Evolutionary conservation across 192 early-diverging fungal genomes (phyloP).

Genomic region (Coemansia aciculifera): DNA sequence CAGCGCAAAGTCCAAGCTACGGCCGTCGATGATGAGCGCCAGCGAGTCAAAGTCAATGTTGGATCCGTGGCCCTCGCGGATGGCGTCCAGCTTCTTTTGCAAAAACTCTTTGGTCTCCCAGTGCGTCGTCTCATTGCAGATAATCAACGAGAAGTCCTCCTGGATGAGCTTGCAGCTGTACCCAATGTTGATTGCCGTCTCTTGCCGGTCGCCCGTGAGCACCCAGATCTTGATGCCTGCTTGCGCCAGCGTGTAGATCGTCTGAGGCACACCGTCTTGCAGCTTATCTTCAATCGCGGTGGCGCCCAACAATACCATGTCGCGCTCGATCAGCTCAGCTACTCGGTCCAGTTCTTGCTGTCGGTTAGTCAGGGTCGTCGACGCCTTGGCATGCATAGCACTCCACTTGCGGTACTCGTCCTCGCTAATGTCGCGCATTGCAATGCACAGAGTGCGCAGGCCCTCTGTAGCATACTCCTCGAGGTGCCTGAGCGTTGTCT

Average conservation of each 20-base stretch:
- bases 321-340: slow-evolving; percentile 77
- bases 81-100: slow-evolving; percentile 84
- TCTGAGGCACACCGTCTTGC: slow-evolving; percentile 95
- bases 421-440: slow-evolving; percentile 69
- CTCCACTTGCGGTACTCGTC: slow-evolving; percentile 73
- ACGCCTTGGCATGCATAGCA: slow-evolving; percentile 69
- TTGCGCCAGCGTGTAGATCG: slow-evolving; percentile 76
- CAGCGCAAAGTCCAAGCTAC: slow-evolving; percentile 76
- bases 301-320: slow-evolving; percentile 81
- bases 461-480: slow-evolving; percentile 79
- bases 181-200: slow-evolving; percentile 98
- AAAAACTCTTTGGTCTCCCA: slow-evolving; percentile 92
- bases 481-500: slow-evolving; percentile 71
- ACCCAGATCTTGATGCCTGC: slow-evolving; percentile 97
- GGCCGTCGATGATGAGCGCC: slow-evolving; percentile 89
- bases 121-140: slow-evolving; percentile 89
- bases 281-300: slow-evolving; percentile 98
- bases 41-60: slow-evolving; percentile 60
- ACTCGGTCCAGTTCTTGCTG: slow-evolving; percentile 77
- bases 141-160: slow-evolving; percentile 73
- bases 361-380: slow-evolving; percentile 70
- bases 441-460: slow-evolving; percentile 89
- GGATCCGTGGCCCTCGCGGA: slow-evolving; percentile 93
- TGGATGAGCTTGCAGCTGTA: slow-evolving; percentile 94
- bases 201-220: slow-evolving; percentile 94